Percentiles rank a stretch among this genome's conserved stretches.
phyloP scores from a whole-genome alignment of 257 asterid genomes.

The Sherardia arvensis region DNA sequence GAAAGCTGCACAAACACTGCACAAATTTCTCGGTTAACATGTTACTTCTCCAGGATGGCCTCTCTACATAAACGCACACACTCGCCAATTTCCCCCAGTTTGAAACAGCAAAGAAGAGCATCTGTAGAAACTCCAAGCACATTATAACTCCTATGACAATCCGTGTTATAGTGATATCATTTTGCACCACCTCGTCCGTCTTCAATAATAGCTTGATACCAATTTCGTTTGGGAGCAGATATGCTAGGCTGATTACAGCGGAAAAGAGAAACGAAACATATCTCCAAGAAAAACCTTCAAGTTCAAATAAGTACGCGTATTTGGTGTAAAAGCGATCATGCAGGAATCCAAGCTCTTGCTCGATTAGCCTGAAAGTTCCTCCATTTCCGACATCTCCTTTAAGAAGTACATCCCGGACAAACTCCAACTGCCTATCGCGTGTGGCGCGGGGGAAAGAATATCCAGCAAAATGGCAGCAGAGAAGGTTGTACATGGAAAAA shows the following conservation, averaged over 20 bases:
- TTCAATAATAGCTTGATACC: too few species aligned
- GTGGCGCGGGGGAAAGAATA: background rate
- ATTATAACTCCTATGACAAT: background rate
- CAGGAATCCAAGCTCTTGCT: slow-evolving; percentile 2
- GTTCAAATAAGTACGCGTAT: background rate
- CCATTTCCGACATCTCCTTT: background rate
- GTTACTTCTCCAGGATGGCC: background rate
- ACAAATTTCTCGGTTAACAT: background rate
- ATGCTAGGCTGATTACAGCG: background rate
- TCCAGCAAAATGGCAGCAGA: slow-evolving; percentile 4
- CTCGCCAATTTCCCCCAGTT: background rate
- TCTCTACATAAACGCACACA: background rate
- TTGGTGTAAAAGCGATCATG: background rate
- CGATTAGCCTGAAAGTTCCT: background rate
- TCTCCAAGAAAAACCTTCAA: too few species aligned
- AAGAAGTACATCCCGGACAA: background rate
- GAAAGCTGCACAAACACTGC: background rate
- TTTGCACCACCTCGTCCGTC: too few species aligned
- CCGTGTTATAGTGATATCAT: background rate
- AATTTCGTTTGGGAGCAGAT: too few species aligned
- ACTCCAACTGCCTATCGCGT: background rate
- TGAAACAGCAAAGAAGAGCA: background rate
- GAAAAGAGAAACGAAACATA: background rate
- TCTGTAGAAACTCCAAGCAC: background rate
- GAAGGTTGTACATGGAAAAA: slow-evolving; percentile 1